Percentiles rank a stretch among this genome's conserved stretches.
These are phyloP conservation scores for Starmera dryadoides DNA, from an alignment of 805 yeast species.

Conservation along the genomic window DNA sequence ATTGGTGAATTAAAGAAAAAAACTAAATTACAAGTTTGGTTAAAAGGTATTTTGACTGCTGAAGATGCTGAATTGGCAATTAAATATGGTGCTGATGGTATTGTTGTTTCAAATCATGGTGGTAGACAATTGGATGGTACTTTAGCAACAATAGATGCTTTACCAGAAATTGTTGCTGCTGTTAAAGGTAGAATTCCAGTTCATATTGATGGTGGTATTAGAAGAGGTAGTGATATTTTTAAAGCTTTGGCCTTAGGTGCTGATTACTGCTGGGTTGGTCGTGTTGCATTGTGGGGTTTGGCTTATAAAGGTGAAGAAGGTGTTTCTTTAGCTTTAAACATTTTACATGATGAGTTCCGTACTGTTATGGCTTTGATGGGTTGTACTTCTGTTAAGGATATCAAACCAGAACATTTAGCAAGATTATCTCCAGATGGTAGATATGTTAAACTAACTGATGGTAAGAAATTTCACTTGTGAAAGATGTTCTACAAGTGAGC, in stretches of 20 bases:
- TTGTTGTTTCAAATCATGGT: constrained; percentile 67
- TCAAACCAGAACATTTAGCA: too few species aligned
- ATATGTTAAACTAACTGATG: too few species aligned
- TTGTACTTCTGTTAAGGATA: too few species aligned
- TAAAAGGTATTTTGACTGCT: constrained; percentile 63
- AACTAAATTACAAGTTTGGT: constrained; percentile 39
- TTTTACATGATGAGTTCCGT: constrained; percentile 41
- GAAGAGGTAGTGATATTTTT: constrained; percentile 68
- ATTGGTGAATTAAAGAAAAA: constrained; percentile 19
- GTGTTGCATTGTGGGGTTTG: constrained; percentile 67
- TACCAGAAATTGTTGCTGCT: constrained; percentile 44
- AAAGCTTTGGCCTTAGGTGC: constrained; percentile 78
- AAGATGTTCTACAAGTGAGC: too few species aligned
- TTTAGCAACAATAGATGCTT: constrained; percentile 52
- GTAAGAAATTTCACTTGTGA: too few species aligned
- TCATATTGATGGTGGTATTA: constrained; percentile 69
- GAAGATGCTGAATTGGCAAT: constrained; percentile 59
- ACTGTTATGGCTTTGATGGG: too few species aligned
- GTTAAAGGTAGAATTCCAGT: constrained; percentile 47
- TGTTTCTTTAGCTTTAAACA: constrained; percentile 53
- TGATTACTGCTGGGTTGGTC: constrained; percentile 58
- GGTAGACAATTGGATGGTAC: constrained; percentile 65
- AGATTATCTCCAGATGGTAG: too few species aligned
- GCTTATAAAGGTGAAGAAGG: constrained; percentile 72
- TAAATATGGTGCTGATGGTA: constrained; percentile 52